Conservation (phyloP, 495 filamentous ascomycete genomes). For the Margaritispora aquatica region DNA sequence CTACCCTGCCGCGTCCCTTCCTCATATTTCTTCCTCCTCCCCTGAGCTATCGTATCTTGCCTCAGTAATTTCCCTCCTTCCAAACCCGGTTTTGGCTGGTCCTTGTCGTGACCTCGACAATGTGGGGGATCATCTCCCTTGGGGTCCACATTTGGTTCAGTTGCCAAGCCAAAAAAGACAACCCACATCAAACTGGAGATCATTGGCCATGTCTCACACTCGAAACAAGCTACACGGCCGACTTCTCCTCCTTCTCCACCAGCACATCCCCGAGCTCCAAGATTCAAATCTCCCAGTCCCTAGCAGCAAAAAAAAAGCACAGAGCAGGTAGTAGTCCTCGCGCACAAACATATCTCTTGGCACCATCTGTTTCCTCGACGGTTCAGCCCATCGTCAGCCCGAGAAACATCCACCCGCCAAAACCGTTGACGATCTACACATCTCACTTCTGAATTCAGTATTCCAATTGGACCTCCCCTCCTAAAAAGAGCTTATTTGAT, state of each 20-base stretch:
- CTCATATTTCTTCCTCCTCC: not conserved
- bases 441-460: not conserved
- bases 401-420: not conserved
- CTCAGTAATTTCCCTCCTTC: not conserved
- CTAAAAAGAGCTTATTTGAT: not conserved
- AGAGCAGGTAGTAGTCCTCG: not conserved
- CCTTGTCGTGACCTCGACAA: not conserved
- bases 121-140: not conserved
- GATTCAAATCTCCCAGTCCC: not conserved
- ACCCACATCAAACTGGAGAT: not conserved
- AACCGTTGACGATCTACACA: not conserved
- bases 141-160: not conserved
- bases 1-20: no score
- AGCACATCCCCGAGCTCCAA: no score
- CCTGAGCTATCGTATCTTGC: not conserved
- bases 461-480: not conserved
- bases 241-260: not conserved
- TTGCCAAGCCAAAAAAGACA: not conserved
- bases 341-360: not conserved
- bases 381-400: not conserved
- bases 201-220: not conserved
- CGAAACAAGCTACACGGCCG: not conserved
- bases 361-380: not conserved
- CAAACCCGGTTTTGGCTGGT: not conserved
- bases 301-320: no score